Conservation (phyloP, 176 grass and related monocot species). For the Carex scoparia region DNA sequence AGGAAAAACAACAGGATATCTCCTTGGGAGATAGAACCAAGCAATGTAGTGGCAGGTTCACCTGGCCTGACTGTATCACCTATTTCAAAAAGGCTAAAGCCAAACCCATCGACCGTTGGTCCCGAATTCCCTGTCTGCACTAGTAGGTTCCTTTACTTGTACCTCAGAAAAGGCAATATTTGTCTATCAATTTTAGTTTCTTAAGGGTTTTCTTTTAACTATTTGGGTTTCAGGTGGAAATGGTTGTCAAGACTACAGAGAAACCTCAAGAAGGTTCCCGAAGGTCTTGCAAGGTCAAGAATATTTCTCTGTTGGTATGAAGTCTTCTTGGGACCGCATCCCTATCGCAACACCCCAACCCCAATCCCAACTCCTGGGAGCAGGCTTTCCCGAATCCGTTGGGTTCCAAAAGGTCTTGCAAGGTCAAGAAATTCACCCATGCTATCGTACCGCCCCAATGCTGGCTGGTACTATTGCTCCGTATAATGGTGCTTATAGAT, state of each 20-base stretch:
- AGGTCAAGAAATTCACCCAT: constrained; percentile 96
- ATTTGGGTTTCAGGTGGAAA: constrained; percentile 60
- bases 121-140: constrained; percentile 34
- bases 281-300: constrained; percentile 99
- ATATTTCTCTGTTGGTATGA: constrained; percentile 47
- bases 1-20: constrained; percentile 52
- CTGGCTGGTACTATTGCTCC: not conserved
- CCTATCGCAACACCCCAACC: constrained; percentile 7
- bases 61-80: constrained; percentile 27
- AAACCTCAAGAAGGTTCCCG: constrained; percentile 65
- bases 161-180: not conserved
- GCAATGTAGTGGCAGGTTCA: constrained; percentile 45
- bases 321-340: constrained; percentile 31
- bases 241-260: constrained; percentile 50
- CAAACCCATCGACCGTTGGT: constrained; percentile 39
- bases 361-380: constrained; percentile 44
- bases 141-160: constrained; percentile 42
- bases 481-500: constrained; percentile 1
- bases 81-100: constrained; percentile 65
- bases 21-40: constrained; percentile 92
- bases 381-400: constrained; percentile 79
- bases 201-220: not conserved
- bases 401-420: constrained; percentile 99
- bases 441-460: constrained; percentile 22
- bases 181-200: not conserved